These are phyloP conservation scores for Candida ficus DNA, from an alignment of 805 yeast genomes.

Conservation along the genomic window DNA sequence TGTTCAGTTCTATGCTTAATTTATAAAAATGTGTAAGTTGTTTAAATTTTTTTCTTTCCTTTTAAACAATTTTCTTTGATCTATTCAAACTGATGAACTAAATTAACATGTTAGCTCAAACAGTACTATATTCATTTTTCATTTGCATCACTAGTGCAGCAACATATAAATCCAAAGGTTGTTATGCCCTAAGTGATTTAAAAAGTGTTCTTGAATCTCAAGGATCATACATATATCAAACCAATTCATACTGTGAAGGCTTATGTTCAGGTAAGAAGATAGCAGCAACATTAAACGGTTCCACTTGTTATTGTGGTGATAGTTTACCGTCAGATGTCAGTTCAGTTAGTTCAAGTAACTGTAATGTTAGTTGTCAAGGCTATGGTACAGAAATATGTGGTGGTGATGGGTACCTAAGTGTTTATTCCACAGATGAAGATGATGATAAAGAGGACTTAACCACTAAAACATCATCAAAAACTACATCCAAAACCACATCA, in stretches of 20 bases:
- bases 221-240: constrained; percentile 53
- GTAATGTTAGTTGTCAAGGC: constrained; percentile 51
- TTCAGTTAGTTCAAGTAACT: constrained; percentile 28
- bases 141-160: no score
- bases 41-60: no score
- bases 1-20: no score
- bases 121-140: no score
- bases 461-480: constrained; percentile 6
- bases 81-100: no score
- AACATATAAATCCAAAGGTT: constrained; percentile 26
- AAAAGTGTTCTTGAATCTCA: constrained; percentile 25
- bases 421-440: constrained; percentile 37
- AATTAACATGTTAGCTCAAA: no score
- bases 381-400: constrained; percentile 61
- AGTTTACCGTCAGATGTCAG: constrained; percentile 30
- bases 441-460: constrained; percentile 26
- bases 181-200: constrained; percentile 28
- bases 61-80: no score
- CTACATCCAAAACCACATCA: constrained; percentile 8
- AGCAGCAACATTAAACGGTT: constrained; percentile 50
- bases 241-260: constrained; percentile 49
- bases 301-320: constrained; percentile 65
- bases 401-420: constrained; percentile 43
- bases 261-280: constrained; percentile 44
- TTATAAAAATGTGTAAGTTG: no score